These are phyloP conservation scores for Metschnikowia baotianmanensis DNA, from an alignment of 805 yeast species.

Conservation along the genomic window DNA sequence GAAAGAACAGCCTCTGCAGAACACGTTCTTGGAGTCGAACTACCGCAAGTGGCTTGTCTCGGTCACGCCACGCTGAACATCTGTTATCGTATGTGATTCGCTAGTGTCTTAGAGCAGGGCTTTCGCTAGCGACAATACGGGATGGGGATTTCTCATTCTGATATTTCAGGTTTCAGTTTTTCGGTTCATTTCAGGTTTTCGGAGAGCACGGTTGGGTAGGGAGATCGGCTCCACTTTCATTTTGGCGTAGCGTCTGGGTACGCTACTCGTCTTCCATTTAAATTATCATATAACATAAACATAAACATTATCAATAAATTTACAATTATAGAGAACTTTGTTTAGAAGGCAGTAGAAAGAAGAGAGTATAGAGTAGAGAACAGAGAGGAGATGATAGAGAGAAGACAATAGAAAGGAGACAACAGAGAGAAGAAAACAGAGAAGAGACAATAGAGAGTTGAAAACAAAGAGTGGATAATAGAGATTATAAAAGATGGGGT, in stretches of 20 bases:
- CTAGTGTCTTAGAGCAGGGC: too few species aligned
- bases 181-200: background rate
- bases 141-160: background rate
- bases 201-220: background rate
- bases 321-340: too few species aligned
- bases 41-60: constrained; percentile 24
- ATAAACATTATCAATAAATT: background rate
- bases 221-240: background rate
- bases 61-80: constrained; percentile 17
- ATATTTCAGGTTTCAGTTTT: background rate
- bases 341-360: too few species aligned
- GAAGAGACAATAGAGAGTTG: too few species aligned
- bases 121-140: background rate
- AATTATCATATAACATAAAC: background rate
- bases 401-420: too few species aligned
- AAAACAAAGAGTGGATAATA: too few species aligned
- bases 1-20: constrained; percentile 12
- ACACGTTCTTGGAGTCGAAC: constrained; percentile 18
- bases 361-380: too few species aligned
- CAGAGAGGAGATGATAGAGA: too few species aligned
- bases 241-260: constrained; percentile 3
- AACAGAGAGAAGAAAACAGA: too few species aligned
- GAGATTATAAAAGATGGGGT: too few species aligned
- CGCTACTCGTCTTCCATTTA: background rate
- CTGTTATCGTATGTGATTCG: too few species aligned